phyloP scores from a whole-genome alignment of 768 basidiomycete species.

The Boletus reticuloceps region DNA sequence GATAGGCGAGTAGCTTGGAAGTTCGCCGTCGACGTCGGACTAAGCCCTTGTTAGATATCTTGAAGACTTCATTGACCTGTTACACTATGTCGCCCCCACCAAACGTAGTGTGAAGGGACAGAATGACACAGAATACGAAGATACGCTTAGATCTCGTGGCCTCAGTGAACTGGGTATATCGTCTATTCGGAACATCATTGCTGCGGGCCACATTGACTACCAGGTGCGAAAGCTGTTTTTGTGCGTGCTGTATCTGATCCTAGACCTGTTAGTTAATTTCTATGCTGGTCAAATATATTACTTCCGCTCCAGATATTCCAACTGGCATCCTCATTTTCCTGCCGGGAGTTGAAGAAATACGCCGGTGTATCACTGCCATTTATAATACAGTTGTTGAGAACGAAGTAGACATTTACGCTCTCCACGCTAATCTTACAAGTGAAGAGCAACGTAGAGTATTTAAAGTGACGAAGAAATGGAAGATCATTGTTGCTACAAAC shows the following conservation, averaged over 20 bases:
- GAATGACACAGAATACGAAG: conserved; percentile 40
- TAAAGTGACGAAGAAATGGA: conserved; percentile 59
- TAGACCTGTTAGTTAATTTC: conserved; percentile 55
- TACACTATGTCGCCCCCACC: conserved; percentile 53
- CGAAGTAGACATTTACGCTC: conserved; percentile 60
- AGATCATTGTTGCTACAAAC: conserved; percentile 87
- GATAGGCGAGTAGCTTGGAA: conserved; percentile 52
- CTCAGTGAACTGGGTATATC: conserved; percentile 49
- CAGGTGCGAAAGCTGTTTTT: conserved; percentile 40
- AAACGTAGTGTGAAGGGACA: conserved; percentile 30
- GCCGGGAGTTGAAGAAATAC: conserved; percentile 88
- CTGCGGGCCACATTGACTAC: conserved; percentile 69
- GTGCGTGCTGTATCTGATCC: background rate
- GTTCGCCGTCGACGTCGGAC: background rate
- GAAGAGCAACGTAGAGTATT: conserved; percentile 85
- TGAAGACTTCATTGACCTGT: conserved; percentile 66
- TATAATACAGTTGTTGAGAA: conserved; percentile 30
- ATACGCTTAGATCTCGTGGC: conserved; percentile 49
- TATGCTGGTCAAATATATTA: conserved; percentile 61
- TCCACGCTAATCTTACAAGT: conserved; percentile 86
- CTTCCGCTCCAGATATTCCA: conserved; percentile 38
- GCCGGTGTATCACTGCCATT: conserved; percentile 68
- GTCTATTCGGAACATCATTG: conserved; percentile 58
- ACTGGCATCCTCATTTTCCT: conserved; percentile 86
- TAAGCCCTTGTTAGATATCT: conserved; percentile 57